These are phyloP conservation scores for Fragilaria radians DNA, from an alignment of 108 stramenopile species.

Conservation along the genomic window DNA sequence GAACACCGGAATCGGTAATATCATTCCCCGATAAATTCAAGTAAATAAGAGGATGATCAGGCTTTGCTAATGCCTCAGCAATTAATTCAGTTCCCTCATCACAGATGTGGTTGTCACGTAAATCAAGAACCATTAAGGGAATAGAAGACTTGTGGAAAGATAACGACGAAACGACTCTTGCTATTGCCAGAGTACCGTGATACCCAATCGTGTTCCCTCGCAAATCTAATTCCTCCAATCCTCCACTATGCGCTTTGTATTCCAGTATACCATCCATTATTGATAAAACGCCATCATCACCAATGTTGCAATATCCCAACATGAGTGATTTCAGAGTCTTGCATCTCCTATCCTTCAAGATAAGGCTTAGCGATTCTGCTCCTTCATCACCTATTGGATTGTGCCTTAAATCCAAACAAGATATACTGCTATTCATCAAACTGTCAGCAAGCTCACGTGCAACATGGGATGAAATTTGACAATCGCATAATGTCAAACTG, in stretches of 20 bases:
- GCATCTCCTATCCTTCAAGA: not conserved
- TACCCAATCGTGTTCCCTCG: slow-evolving; percentile 18
- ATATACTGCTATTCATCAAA: not conserved
- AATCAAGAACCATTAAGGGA: not conserved
- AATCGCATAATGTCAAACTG: not conserved
- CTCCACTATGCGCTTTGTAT: not conserved
- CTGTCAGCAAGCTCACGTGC: not conserved
- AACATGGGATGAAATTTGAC: not conserved
- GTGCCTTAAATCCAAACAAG: slow-evolving; percentile 20
- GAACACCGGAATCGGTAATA: not conserved
- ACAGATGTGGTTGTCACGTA: not conserved
- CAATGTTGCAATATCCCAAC: not conserved
- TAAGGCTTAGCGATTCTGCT: not conserved
- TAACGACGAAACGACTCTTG: not conserved
- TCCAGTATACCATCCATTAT: slow-evolving; percentile 5
- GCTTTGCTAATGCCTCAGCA: not conserved
- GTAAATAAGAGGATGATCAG: not conserved
- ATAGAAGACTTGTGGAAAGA: not conserved
- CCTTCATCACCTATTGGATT: slow-evolving; percentile 22
- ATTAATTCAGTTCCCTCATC: not conserved
- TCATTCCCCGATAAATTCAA: not conserved
- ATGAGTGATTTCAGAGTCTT: not conserved
- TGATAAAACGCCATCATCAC: not conserved
- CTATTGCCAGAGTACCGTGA: slow-evolving; percentile 8
- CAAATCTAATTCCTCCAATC: slow-evolving; percentile 6